Base-by-base conservation (phyloP, 2,329 filamentous ascomycete genomes). In the Diaporthe velutina region DNA sequence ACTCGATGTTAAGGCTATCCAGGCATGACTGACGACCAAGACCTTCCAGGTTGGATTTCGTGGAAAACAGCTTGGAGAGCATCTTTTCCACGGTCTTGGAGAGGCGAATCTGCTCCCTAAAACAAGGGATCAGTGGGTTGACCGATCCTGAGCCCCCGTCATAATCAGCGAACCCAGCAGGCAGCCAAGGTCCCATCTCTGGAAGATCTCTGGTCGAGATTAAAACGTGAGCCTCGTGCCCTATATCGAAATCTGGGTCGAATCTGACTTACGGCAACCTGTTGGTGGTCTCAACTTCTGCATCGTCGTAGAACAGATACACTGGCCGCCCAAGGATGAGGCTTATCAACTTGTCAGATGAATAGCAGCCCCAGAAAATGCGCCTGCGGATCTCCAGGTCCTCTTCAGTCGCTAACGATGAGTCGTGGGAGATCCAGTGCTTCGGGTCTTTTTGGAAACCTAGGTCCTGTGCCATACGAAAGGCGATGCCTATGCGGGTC, bases 331-430 rank as follows among this genome's bases (percentile, higher is more conserved):
- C 76, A 6, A 77, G 74, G 35, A 73, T 70, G 7, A 77, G 61
- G 57, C 75, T 77, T 6, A 77, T 74, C 25, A 77, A 42, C 55
- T 81, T 81, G 54, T 81, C 80, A 0, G 79, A 80, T 19, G 77
- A 75, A 64, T 81, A 81, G 40, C 78, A 80, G 19, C 80, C 80
- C 80, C 80, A 81, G 64, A 80, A 81, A 22, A 82, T 81, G 1
- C 80, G 78, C 7, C 80, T 64, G 1, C 80, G 77, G 3, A 82
- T 78, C 35, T 80, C 80, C 15, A 80, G 33, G n/a, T 81, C 79
- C 48, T 80, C 79, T 0, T 71, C 55, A 0, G 78, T 78, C 4
- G 71, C 74, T 0, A 81, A 66, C 0, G 80, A 79, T 0, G 72
- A 67, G 15, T 81, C 78, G n/a, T 77, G 73, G 0, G 73, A 71